Percentiles rank a stretch among this genome's conserved stretches.
phyloP scores from a whole-genome alignment of 176 grass and related monocot species.

The Oryza brachyantha region DNA sequence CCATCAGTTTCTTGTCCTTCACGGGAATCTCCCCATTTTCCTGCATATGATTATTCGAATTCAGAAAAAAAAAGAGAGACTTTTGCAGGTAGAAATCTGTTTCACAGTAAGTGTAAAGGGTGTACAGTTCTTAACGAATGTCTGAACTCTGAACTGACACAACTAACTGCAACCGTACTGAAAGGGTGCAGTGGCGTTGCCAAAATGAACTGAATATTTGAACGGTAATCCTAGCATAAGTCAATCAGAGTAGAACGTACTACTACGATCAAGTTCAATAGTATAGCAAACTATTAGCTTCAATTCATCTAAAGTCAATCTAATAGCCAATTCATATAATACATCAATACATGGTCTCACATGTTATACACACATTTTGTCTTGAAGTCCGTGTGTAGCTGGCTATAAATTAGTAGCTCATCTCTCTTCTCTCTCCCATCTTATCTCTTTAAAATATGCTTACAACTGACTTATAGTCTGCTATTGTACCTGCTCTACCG shows the following conservation, averaged over 20 bases:
- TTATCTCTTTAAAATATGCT: too few relatives aligned
- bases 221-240: not conserved
- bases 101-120: not conserved
- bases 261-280: too few relatives aligned
- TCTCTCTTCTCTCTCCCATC: too few relatives aligned
- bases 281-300: too few relatives aligned
- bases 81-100: not conserved
- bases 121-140: not conserved
- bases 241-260: not conserved
- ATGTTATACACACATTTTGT: too few relatives aligned
- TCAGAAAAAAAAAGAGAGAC: not conserved
- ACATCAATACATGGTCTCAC: too few relatives aligned
- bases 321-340: too few relatives aligned
- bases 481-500: too few relatives aligned
- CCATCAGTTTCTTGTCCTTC: not conserved
- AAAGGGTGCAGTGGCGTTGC: not conserved
- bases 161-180: not conserved
- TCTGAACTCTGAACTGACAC: not conserved
- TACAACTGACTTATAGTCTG: too few relatives aligned
- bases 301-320: too few relatives aligned
- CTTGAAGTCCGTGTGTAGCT: too few relatives aligned
- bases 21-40: not conserved
- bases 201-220: not conserved
- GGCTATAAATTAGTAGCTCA: too few relatives aligned
- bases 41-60: not conserved